Percentiles rank a stretch among this genome's conserved stretches.
phyloP scores from a whole-genome alignment of 1,284 basidiomycete genomes.

The Mixia osmundae region DNA sequence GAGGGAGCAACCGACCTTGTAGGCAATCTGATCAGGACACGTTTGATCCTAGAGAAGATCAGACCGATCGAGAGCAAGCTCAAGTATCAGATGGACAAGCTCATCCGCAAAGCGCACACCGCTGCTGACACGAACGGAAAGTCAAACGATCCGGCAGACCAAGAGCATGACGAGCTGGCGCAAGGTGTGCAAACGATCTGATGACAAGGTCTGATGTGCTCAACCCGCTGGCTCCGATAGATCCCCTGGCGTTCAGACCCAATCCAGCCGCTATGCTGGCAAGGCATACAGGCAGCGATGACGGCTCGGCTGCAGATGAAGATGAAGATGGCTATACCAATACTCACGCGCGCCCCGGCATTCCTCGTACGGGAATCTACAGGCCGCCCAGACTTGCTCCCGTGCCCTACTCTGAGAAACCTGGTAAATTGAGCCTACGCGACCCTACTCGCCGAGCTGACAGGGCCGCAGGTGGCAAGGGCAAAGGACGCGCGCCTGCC shows the following conservation, averaged over 20 bases:
- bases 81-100: slow-evolving; percentile 87
- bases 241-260: slow-evolving; percentile 71
- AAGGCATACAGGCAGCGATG: slow-evolving; percentile 17
- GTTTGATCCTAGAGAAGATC: slow-evolving; percentile 53
- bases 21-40: slow-evolving; percentile 49
- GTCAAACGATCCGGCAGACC: slow-evolving; percentile 22
- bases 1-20: slow-evolving; percentile 28
- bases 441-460: no score
- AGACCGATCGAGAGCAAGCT: slow-evolving; percentile 60
- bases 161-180: slow-evolving; percentile 30
- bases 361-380: slow-evolving; percentile 40
- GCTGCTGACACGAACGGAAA: slow-evolving; percentile 24
- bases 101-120: slow-evolving; percentile 41
- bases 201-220: neutral
- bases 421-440: no score
- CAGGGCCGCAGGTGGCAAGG: neutral
- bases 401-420: slow-evolving; percentile 56
- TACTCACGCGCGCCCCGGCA: slow-evolving; percentile 9
- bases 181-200: slow-evolving; percentile 36
- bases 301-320: slow-evolving; percentile 22
- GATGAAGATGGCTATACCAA: slow-evolving; percentile 16
- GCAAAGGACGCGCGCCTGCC: neutral
- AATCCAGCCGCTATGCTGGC: slow-evolving; percentile 32
- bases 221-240: slow-evolving; percentile 27
- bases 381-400: slow-evolving; percentile 79